Conservation (phyloP, 1,284 basidiomycete species). For the Ceratobasidium sp. region DNA sequence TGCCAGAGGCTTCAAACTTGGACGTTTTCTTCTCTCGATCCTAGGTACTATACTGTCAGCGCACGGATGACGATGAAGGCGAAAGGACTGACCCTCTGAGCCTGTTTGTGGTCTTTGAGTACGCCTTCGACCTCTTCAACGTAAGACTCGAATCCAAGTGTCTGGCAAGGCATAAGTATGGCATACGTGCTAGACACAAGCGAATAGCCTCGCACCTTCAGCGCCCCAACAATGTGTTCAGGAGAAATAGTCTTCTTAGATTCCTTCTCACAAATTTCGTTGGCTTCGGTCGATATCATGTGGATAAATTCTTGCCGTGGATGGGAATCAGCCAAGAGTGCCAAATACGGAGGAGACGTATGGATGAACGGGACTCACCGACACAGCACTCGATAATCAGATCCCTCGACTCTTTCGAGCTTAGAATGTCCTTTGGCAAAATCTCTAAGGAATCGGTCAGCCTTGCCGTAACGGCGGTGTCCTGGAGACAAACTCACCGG, state of each 20-base stretch:
- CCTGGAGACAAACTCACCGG: constrained; percentile 61
- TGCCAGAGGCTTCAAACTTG: constrained; percentile 87
- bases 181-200: neutral
- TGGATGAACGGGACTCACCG: constrained; percentile 63
- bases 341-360: neutral
- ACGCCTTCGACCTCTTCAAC: constrained; percentile 90
- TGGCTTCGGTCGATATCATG: constrained; percentile 95
- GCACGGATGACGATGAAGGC: neutral
- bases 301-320: constrained; percentile 90
- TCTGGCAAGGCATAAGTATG: constrained; percentile 55
- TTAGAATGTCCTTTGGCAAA: constrained; percentile 86
- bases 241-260: constrained; percentile 99
- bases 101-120: constrained; percentile 92
- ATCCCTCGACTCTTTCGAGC: constrained; percentile 95
- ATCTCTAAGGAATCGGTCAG: constrained; percentile 67
- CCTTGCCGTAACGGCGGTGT: neutral
- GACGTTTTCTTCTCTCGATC: constrained; percentile 88
- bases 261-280: constrained; percentile 97
- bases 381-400: constrained; percentile 98
- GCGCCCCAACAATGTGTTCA: constrained; percentile 92
- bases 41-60: constrained; percentile 50
- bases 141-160: constrained; percentile 89
- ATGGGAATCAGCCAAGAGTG: neutral
- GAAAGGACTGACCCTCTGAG: constrained; percentile 74
- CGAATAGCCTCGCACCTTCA: constrained; percentile 67